A percentile compares a stretch with the other conserved stretches of the same genome.
Evolutionary conservation across 495 filamentous ascomycete genomes (phyloP).

Genomic region (Penicillium silybi): DNA sequence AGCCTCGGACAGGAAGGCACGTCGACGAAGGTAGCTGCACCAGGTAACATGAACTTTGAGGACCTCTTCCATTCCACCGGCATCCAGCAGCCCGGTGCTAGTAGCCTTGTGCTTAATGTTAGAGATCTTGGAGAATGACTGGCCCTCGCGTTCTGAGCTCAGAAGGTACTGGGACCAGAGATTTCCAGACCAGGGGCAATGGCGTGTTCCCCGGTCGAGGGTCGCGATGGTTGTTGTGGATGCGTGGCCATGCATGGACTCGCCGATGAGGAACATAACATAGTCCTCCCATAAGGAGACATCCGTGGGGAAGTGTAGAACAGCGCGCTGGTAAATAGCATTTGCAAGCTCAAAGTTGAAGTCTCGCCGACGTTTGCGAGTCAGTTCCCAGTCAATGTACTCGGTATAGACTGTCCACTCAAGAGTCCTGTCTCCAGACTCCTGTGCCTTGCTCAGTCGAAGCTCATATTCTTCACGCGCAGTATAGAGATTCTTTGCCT

Average conservation of each 20-base stretch:
- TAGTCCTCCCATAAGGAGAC: conserved; percentile 76
- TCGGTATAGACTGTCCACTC: conserved; percentile 59
- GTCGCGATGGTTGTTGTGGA: conserved; percentile 47
- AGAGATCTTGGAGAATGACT: conserved; percentile 74
- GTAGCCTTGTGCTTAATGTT: conserved; percentile 90
- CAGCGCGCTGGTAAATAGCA: conserved; percentile 73
- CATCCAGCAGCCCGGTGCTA: conserved; percentile 69
- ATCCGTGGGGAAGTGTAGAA: conserved; percentile 64
- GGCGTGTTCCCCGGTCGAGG: conserved; percentile 71
- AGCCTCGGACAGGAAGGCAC: conserved; percentile 70
- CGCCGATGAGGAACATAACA: conserved; percentile 62
- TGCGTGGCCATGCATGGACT: conserved; percentile 33
- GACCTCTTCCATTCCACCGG: conserved; percentile 74
- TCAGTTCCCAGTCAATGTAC: conserved; percentile 82
- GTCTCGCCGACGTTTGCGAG: conserved; percentile 49
- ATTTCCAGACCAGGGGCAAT: conserved; percentile 87
- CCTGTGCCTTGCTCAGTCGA: conserved; percentile 55
- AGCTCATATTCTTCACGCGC: conserved; percentile 70
- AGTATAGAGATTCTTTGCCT: conserved; percentile 64
- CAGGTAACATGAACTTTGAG: conserved; percentile 86
- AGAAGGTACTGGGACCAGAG: conserved; percentile 89
- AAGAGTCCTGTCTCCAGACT: conserved; percentile 53
- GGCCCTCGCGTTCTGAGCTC: conserved; percentile 69
- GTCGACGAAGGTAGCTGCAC: conserved; percentile 86
- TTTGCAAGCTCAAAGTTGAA: conserved; percentile 61